phyloP scores from a whole-genome alignment of 306 rosid species.

The Dalbergia cochinchinensis region DNA sequence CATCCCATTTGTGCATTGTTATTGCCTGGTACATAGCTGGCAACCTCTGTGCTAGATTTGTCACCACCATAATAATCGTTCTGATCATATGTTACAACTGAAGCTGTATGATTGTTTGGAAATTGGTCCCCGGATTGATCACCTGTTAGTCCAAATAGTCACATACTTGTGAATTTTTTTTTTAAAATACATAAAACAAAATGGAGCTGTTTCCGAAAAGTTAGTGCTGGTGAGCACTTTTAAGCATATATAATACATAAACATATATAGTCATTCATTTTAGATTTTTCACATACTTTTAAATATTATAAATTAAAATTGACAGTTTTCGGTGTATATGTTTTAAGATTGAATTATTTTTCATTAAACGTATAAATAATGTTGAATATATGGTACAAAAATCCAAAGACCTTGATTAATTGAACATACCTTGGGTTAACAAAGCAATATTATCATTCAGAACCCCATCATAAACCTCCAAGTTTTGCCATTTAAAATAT shows the following conservation, averaged over 20 bases:
- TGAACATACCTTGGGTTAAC: conserved; percentile 66
- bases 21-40: conserved; percentile 38
- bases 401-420: background rate
- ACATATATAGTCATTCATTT: too few relatives aligned
- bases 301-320: too few relatives aligned
- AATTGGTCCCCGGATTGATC: conserved; percentile 48
- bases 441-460: conserved; percentile 56
- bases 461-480: conserved; percentile 59
- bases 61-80: conserved; percentile 42
- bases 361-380: too few relatives aligned
- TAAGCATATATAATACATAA: too few relatives aligned
- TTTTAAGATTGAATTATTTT: background rate
- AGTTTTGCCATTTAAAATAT: conserved; percentile 57
- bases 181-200: too few relatives aligned
- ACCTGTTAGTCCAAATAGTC: conserved; percentile 44
- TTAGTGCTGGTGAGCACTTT: too few relatives aligned
- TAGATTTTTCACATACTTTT: too few relatives aligned
- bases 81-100: conserved; percentile 40
- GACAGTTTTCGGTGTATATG: background rate
- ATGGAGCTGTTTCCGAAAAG: too few relatives aligned
- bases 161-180: background rate
- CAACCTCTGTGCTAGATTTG: conserved; percentile 32
- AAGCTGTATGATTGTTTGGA: conserved; percentile 34
- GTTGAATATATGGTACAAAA: background rate
- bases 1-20: conserved; percentile 47